These are phyloP conservation scores for Psilocybe cyanescens DNA, from an alignment of 768 basidiomycete genomes.

Conservation along the genomic window DNA sequence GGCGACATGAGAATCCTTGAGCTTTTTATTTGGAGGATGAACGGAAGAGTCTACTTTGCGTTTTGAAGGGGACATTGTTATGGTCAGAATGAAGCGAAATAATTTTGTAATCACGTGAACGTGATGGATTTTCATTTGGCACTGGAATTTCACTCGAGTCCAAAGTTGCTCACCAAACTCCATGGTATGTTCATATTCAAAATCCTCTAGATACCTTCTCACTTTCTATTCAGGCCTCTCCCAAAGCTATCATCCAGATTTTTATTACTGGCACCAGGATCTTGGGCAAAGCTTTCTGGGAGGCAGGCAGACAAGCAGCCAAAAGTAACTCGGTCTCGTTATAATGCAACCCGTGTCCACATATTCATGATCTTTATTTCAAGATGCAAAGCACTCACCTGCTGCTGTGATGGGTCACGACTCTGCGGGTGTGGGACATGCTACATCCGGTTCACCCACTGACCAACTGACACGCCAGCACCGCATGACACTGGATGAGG, in stretches of 20 bases:
- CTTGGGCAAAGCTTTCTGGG: constrained; percentile 88
- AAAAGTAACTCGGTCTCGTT: constrained; percentile 67
- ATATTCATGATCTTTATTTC: not conserved
- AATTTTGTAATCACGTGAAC: constrained; percentile 18
- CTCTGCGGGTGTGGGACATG: constrained; percentile 73
- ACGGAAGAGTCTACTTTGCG: constrained; percentile 21
- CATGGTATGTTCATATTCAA: constrained; percentile 16
- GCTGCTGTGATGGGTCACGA: constrained; percentile 71
- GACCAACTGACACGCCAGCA: constrained; percentile 85
- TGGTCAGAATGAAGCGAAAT: constrained; percentile 12
- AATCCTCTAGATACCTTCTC: not conserved
- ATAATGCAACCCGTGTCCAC: not conserved
- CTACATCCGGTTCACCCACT: constrained; percentile 73
- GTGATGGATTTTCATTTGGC: constrained; percentile 7
- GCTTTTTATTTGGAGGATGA: constrained; percentile 36
- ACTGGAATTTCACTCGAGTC: not conserved
- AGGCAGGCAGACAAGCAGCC: constrained; percentile 90
- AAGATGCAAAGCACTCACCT: constrained; percentile 86
- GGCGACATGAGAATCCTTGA: constrained; percentile 37
- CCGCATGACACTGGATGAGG: constrained; percentile 95
- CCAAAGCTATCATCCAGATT: constrained; percentile 79
- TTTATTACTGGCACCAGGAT: constrained; percentile 77
- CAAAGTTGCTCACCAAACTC: constrained; percentile 1
- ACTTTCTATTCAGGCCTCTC: constrained; percentile 62
- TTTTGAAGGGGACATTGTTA: constrained; percentile 27